Conservation (phyloP, 176 grass and related monocot species). For the Elymus sibiricus region DNA sequence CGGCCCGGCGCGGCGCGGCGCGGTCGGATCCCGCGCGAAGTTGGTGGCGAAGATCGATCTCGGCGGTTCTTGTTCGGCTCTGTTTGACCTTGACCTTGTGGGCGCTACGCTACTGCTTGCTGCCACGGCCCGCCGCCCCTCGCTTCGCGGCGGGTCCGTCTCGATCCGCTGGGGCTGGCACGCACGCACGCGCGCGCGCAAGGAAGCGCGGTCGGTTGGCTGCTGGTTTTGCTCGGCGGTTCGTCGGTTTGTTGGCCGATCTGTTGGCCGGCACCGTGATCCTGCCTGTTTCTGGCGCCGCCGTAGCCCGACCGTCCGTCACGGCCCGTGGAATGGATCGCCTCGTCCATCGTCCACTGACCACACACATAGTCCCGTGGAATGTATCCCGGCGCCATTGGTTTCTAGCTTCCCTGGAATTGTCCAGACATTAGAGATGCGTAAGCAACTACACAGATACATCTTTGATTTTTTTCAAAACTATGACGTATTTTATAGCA, state of each 20-base stretch:
- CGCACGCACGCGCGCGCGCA: not conserved
- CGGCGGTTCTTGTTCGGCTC: not conserved
- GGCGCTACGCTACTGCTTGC: too few species aligned
- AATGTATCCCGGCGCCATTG: too few species aligned
- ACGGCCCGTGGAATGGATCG: not conserved
- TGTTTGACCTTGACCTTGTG: not conserved
- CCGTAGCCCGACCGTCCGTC: not conserved
- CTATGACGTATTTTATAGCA: too few species aligned
- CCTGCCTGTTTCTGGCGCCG: constrained; percentile 1
- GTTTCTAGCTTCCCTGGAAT: not conserved
- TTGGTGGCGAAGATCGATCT: not conserved
- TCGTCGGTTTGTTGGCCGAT: not conserved
- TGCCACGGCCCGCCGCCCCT: not conserved
- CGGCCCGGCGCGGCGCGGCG: not conserved
- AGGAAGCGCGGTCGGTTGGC: not conserved
- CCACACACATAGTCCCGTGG: too few species aligned
- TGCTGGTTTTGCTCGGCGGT: not conserved
- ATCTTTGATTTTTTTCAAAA: too few species aligned
- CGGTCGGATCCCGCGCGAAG: not conserved
- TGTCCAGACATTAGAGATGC: not conserved
- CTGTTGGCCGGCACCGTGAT: not conserved
- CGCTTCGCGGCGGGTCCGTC: not conserved
- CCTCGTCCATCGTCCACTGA: too few species aligned
- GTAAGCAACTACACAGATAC: not conserved
- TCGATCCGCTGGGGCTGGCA: not conserved